Evolutionary conservation across 805 yeast species (phyloP).

Genomic region (Naumovozyma castellii): DNA sequence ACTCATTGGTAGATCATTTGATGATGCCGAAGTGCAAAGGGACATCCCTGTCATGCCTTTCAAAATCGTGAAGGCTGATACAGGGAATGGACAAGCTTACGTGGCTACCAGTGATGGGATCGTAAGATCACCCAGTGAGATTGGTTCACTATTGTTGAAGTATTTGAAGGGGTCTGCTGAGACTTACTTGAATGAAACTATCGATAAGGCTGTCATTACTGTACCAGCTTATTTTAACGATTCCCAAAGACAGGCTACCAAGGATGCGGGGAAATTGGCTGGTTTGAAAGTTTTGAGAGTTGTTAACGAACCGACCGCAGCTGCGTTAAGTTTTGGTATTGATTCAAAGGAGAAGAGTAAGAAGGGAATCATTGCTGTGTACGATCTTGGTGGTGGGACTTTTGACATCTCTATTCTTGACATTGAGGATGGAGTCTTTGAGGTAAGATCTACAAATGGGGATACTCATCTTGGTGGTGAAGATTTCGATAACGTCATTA

Average conservation of each 20-base stretch:
- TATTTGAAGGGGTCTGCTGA: slow-evolving; percentile 63
- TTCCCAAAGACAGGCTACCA: slow-evolving; percentile 76
- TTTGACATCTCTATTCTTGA: slow-evolving; percentile 73
- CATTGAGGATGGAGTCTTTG: slow-evolving; percentile 73
- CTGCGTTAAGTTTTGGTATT: slow-evolving; percentile 72
- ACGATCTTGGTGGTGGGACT: slow-evolving; percentile 81
- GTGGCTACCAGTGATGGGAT: slow-evolving; percentile 45
- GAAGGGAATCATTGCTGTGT: slow-evolving; percentile 38
- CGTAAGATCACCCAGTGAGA: slow-evolving; percentile 57
- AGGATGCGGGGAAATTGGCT: slow-evolving; percentile 65
- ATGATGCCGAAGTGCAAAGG: slow-evolving; percentile 60
- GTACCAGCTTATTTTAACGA: slow-evolving; percentile 83
- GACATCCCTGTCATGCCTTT: slow-evolving; percentile 58
- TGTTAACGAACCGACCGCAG: slow-evolving; percentile 79
- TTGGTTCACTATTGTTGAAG: slow-evolving; percentile 54
- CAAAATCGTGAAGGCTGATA: slow-evolving; percentile 39
- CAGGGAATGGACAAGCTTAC: slow-evolving; percentile 59
- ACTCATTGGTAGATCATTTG: slow-evolving; percentile 62
- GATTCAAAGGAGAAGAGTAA: slow-evolving; percentile 20
- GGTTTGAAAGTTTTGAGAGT: slow-evolving; percentile 69
- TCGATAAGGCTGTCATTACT: slow-evolving; percentile 69
- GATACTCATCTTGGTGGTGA: slow-evolving; percentile 83
- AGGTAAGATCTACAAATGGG: slow-evolving; percentile 76
- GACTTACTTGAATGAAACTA: slow-evolving; percentile 40
- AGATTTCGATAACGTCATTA: slow-evolving; percentile 64